Base-by-base conservation (phyloP, 768 basidiomycete genomes). In the Tricholoma bakamatsutake region DNA sequence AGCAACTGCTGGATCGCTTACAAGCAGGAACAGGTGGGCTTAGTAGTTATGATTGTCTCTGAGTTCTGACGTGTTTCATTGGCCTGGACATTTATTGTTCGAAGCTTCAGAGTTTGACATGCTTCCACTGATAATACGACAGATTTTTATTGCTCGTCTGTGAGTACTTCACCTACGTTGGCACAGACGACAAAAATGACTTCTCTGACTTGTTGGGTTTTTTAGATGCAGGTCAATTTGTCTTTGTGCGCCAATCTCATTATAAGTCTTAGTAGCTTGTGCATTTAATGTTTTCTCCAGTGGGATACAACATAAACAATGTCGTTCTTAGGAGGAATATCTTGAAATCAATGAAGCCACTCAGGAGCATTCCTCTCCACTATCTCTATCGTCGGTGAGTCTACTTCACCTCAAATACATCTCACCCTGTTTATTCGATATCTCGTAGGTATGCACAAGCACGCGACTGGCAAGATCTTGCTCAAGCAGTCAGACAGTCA, bases 101-200 rank as follows among this genome's bases (percentile, higher is more conserved):
- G 70, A 67, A 27, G 64, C 53, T 33, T 58, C 55, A 10, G 53
- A 63, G 39, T 51, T 71, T 11, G 50, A 55, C 9, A 62, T 17
- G 1, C 54, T 69, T n/a, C 54, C 52, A 10, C 42, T 57, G 27
- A 58, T 68, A 50, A 58, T 68, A 50, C 69, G 73, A 34, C 64
- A 67, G 24, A 63, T 77, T 0, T 82, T 79, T 57, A 72, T 75
- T 7, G 68, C 74, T n/a, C 72, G 81, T 45, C 66, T 82, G 81
- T 82, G 59, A 58, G 80, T 69, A 30, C 10, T 21, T 55, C 30
- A 18, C 13, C 24, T 30, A 55, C 30, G 17, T 42, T 30, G n/a
- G 30, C 31, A n/a, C 24, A 50, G 1, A 40, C 11, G 10, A 27
- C 18, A 46, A 7, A 5, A 39, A 12, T 50, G 21, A 7, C 12